A percentile compares a stretch with the other conserved stretches of the same genome.
These are phyloP conservation scores for Aquanectria penicillioides DNA, from an alignment of 2,329 filamentous ascomycete species.

Conservation along the genomic window DNA sequence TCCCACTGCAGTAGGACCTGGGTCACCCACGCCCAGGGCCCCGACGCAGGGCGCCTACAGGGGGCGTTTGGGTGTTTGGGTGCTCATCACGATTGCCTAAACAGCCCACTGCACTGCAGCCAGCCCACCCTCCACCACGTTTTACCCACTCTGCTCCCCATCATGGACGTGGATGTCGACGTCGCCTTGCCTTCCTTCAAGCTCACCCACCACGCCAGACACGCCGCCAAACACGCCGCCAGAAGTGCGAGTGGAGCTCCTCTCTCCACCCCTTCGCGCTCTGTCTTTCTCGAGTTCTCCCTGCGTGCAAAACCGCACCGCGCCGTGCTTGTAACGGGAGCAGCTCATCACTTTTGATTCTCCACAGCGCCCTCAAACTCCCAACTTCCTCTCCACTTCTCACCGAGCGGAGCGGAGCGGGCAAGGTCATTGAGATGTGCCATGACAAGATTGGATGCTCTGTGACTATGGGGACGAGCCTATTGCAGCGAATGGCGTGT, in stretches of 20 bases:
- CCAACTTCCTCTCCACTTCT: neutral
- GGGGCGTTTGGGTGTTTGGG: neutral
- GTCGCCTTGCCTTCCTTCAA: neutral
- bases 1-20: neutral
- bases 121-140: slow-evolving; percentile 20
- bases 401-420: slow-evolving; percentile 17
- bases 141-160: slow-evolving; percentile 2
- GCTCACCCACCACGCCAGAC: too few species aligned
- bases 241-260: too few species aligned
- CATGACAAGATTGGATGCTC: neutral
- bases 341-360: too few species aligned
- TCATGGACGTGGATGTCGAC: neutral
- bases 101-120: slow-evolving; percentile 19
- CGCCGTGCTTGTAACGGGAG: too few species aligned
- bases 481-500: slow-evolving; percentile 19
- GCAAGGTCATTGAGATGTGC: neutral
- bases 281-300: too few species aligned
- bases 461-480: neutral
- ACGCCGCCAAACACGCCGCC: too few species aligned
- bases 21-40: slow-evolving; percentile 2
- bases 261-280: too few species aligned
- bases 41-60: slow-evolving; percentile 7
- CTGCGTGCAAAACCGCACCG: too few species aligned
- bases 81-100: neutral
- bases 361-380: neutral